Evolutionary conservation across 805 yeast species (phyloP).

Genomic region (Hagleromyces aurorensis): DNA sequence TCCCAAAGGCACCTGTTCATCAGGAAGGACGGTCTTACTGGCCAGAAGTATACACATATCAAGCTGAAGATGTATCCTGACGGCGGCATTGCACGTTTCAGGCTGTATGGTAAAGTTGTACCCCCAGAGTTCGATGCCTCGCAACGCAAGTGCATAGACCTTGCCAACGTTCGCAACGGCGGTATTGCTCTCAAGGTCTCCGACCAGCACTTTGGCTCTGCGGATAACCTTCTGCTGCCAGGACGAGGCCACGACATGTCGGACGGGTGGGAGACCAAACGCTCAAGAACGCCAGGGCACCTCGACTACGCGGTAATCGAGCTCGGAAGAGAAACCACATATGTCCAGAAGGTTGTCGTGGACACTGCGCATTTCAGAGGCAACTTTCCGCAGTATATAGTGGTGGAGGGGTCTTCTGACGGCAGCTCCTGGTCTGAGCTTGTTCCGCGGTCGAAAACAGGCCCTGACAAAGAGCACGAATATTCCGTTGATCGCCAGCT

Average conservation of each 20-base stretch:
- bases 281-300: conserved; percentile 79
- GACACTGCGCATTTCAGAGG: conserved; percentile 96
- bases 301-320: conserved; percentile 86
- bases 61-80: conserved; percentile 92
- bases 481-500: conserved; percentile 33
- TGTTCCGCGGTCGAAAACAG: conserved; percentile 63
- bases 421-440: conserved; percentile 51
- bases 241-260: conserved; percentile 96
- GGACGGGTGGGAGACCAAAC: conserved; percentile 96
- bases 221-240: conserved; percentile 80
- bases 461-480: conserved; percentile 76
- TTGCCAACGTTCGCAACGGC: conserved; percentile 78
- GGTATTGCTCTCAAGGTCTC: conserved; percentile 79
- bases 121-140: no score
- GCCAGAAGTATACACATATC: conserved; percentile 62
- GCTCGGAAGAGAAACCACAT: conserved; percentile 56
- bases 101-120: conserved; percentile 76
- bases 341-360: conserved; percentile 51
- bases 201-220: conserved; percentile 92
- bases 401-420: conserved; percentile 34
- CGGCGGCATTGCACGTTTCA: conserved; percentile 95
- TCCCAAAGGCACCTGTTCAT: conserved; percentile 76
- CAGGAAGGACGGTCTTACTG: conserved; percentile 49
- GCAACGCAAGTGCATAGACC: conserved; percentile 40
- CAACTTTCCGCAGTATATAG: conserved; percentile 79